phyloP scores from a whole-genome alignment of 768 basidiomycete genomes.

The Xerocomellus dryophilus region DNA sequence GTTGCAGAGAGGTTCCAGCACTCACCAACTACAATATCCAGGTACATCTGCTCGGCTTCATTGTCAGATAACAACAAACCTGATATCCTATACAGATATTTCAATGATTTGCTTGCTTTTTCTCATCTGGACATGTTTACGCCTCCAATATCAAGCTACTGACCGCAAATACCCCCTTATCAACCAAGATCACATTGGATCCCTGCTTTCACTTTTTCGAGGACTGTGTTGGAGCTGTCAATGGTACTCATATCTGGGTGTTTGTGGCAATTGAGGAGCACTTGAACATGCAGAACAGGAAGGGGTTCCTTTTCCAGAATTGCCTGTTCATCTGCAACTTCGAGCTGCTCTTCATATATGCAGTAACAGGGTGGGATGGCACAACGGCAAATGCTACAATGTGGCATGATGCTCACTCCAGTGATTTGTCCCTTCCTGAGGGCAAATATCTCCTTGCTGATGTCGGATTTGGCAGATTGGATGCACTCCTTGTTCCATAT shows the following conservation, averaged over 20 bases:
- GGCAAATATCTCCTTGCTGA: constrained; percentile 4
- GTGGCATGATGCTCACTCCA: constrained; percentile 5
- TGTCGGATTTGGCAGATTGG: constrained; percentile 5
- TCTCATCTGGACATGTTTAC: constrained; percentile 1
- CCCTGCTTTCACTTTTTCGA: neutral
- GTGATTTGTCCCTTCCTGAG: constrained; percentile 1
- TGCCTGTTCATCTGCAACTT: constrained; percentile 19
- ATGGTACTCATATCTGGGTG: neutral
- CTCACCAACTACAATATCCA: too few species aligned
- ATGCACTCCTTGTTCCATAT: constrained; percentile 38
- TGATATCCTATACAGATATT: constrained; percentile 5
- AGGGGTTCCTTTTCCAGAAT: constrained; percentile 20
- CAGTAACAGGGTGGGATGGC: constrained; percentile 18
- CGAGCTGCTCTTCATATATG: constrained; percentile 11
- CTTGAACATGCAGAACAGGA: constrained; percentile 10
- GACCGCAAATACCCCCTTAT: neutral
- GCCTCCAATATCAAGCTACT: neutral
- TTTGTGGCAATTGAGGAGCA: neutral
- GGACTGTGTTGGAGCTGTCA: constrained; percentile 5
- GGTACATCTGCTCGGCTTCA: too few species aligned
- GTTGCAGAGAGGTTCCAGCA: too few species aligned
- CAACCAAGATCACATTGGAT: neutral
- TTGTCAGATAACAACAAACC: too few species aligned
- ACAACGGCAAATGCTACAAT: constrained; percentile 9
- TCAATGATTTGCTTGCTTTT: constrained; percentile 6